Percentiles rank a stretch among this genome's conserved stretches.
phyloP scores from a whole-genome alignment of 2,329 filamentous ascomycete genomes.

The Cladosporium austrohemisphaericum region DNA sequence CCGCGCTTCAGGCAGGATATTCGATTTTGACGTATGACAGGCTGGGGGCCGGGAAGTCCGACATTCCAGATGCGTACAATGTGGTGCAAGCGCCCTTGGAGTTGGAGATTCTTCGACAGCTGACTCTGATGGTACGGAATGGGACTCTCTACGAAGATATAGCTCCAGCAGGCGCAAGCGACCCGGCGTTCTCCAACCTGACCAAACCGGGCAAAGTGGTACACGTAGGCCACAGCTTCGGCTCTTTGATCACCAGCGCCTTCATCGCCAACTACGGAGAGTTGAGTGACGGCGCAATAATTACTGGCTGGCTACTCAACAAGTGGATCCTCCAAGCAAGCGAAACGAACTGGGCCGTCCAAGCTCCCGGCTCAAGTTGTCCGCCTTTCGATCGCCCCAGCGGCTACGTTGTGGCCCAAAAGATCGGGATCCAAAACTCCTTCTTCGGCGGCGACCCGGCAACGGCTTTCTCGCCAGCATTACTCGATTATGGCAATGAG shows the following conservation, averaged over 20 bases:
- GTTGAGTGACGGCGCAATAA: slow-evolving; percentile 19
- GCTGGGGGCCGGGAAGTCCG: slow-evolving; percentile 19
- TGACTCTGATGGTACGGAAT: slow-evolving; percentile 18
- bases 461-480: slow-evolving; percentile 27
- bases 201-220: slow-evolving; percentile 18
- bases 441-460: slow-evolving; percentile 26
- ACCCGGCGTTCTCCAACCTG: not conserved
- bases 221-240: slow-evolving; percentile 22
- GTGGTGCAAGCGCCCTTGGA: slow-evolving; percentile 19
- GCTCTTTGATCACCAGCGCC: slow-evolving; percentile 15
- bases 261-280: slow-evolving; percentile 15
- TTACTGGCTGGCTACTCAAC: slow-evolving; percentile 19
- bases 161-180: not conserved
- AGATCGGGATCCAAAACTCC: slow-evolving; percentile 31
- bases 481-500: slow-evolving; percentile 32
- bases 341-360: slow-evolving; percentile 3
- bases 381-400: slow-evolving; percentile 19
- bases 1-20: slow-evolving; percentile 17
- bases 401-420: slow-evolving; percentile 24
- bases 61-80: slow-evolving; percentile 17
- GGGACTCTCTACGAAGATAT: slow-evolving; percentile 12
- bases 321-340: slow-evolving; percentile 5
- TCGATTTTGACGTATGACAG: slow-evolving; percentile 21
- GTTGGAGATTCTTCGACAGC: slow-evolving; percentile 15
- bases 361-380: not conserved